Evolutionary conservation across 2,329 filamentous ascomycete genomes (phyloP), one percentile per base, ranked within the genome.

Genomic region (Verticillium albo-atrum): DNA sequence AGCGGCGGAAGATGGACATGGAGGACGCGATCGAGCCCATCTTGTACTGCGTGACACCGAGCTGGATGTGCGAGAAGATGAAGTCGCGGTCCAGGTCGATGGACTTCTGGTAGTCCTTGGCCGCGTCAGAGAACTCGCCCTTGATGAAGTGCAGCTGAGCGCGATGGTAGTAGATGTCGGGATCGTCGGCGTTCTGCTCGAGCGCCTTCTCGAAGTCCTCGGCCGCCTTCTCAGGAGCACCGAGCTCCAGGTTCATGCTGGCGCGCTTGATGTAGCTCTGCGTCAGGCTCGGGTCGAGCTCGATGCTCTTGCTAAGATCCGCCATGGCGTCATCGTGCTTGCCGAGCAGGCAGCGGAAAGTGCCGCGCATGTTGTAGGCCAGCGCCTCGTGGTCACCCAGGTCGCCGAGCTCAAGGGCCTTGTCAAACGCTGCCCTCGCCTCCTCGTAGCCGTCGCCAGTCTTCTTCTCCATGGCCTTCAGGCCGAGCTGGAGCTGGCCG

Each of bases 21-120:
- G 93, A 97, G 9, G 93, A 97, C 7, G 95, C 95, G 60, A 99
- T 90, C 30, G 92, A 97, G 67, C 95, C 95, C 90, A 98, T 96
- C 88, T 99, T 99, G 83, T 99, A 99, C 78, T 99, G 95, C 55
- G 95, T 99, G 57, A 99, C 95, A 74, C 95, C 95, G 51, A 99
- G 90, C 77, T 99, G 95, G 70, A 99, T 99, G 79, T 99, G 95
- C 7, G 94, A 98, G 84, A 97, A 99, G 79, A 99, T 99, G 77
- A 99, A 99, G 67, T 91, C 88, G 67, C 87, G 85, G 80, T 99
- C 95, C 30, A 99, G 85, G 69, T 99, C 95, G 70, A 99, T 99
- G 3, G 95, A 98, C 79, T 96, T 97, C 75, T 99, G 95, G 80
- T 99, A 99, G 79, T 99, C 95, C 80, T 96, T 97, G 61, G 95